A percentile compares a stretch with the other conserved stretches of the same genome.
Conservation (phyloP, 257 asterid species). For the Striga asiatica region DNA sequence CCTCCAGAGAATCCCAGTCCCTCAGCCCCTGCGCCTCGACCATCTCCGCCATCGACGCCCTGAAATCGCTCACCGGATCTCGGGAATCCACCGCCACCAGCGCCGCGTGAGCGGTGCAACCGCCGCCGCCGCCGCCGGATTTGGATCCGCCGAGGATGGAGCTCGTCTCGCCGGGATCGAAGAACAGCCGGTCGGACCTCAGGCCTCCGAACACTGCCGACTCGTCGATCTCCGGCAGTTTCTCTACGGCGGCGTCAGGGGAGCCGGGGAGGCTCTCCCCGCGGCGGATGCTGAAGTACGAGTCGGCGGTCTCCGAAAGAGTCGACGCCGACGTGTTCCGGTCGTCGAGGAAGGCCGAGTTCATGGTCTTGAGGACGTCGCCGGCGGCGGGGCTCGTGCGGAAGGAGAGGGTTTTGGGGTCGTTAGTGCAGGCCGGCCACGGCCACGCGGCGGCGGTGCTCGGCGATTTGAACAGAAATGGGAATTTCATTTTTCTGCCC, state of each 20-base stretch:
- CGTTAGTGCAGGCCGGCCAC: conserved; percentile 34
- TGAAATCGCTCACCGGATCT: conserved; percentile 40
- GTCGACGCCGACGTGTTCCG: conserved; percentile 7
- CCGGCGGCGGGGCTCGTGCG: conserved; percentile 12
- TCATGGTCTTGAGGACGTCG: conserved; percentile 21
- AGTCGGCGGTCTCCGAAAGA: conserved; percentile 10
- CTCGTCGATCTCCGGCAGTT: too few relatives aligned
- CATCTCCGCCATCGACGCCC: conserved; percentile 57
- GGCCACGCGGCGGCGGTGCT: conserved; percentile 28
- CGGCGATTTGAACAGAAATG: conserved; percentile 34
- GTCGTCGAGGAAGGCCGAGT: conserved; percentile 25
- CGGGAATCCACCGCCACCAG: conserved; percentile 25
- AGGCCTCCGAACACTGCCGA: conserved; percentile 28
- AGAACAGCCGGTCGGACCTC: conserved; percentile 38
- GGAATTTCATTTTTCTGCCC: conserved; percentile 26
- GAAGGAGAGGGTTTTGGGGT: conserved; percentile 44
- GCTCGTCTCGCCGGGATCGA: conserved; percentile 38
- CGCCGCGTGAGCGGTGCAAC: conserved; percentile 19
- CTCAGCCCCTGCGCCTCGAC: conserved; percentile 35
- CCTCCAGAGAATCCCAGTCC: conserved; percentile 39
- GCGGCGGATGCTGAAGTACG: conserved; percentile 16
- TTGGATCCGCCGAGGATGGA: conserved; percentile 37
- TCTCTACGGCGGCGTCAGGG: neutral
- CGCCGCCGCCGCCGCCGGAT: neutral
- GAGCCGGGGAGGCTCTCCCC: conserved; percentile 13